Percentiles rank a stretch among this genome's conserved stretches.
Evolutionary conservation across 208 protist genomes (phyloP).

Genomic region (Leishmania aethiopica): DNA sequence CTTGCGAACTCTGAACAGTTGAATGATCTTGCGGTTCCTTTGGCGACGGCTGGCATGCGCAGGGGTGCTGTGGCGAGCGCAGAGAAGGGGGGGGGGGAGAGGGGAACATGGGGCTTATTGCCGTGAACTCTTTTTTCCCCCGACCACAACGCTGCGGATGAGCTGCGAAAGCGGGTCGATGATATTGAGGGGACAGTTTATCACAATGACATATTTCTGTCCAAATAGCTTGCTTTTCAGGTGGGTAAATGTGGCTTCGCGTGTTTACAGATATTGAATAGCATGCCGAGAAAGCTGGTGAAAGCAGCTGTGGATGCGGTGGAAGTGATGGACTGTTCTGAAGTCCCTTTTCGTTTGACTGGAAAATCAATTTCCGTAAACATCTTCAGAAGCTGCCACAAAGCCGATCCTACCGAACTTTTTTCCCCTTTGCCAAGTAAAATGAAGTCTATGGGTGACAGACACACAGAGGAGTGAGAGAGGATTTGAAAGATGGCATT

Average conservation of each 20-base stretch:
- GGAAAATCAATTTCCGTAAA: neutral
- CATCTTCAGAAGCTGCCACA: neutral
- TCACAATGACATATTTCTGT: neutral
- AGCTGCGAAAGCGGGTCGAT: no score
- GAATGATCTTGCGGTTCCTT: neutral
- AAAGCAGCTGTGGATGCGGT: neutral
- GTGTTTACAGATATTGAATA: no score
- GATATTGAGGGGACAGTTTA: neutral
- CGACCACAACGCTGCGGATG: neutral
- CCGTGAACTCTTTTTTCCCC: neutral
- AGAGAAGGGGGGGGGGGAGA: neutral
- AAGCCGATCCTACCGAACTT: neutral
- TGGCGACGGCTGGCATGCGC: neutral
- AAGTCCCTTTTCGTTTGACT: neutral
- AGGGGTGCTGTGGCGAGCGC: no score
- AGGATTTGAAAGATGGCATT: neutral
- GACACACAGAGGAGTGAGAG: slow-evolving; percentile 2
- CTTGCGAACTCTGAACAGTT: neutral
- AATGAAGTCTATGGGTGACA: neutral
- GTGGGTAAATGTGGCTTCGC: neutral
- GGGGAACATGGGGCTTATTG: neutral
- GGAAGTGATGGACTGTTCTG: neutral
- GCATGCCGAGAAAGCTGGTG: neutral
- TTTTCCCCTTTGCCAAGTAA: neutral
- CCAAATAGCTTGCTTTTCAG: neutral